Percentiles rank a stretch among this genome's conserved stretches.
Conservation (phyloP, 169 alveolate genomes). For the Amoebophrya sp. region DNA sequence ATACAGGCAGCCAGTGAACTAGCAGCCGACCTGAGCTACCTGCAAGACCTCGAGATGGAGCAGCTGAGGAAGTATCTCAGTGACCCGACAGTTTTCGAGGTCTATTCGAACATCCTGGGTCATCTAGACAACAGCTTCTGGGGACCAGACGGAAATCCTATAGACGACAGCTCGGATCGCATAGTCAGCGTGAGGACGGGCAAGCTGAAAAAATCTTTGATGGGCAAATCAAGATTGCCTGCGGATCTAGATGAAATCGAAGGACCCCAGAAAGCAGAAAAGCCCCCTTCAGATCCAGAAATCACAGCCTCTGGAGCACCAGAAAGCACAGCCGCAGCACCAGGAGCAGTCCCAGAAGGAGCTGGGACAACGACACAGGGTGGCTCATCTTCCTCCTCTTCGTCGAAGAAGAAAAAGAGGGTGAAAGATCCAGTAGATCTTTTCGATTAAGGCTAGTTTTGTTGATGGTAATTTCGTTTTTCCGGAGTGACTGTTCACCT, state of each 20-base stretch:
- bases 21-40: background rate
- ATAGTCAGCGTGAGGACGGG: background rate
- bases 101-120: background rate
- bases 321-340: background rate
- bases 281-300: background rate
- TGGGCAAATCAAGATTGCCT: background rate
- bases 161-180: background rate
- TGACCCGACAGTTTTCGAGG: background rate
- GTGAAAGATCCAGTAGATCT: background rate
- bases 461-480: too few species aligned
- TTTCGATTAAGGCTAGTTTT: too few species aligned
- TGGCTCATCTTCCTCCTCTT: background rate
- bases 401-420: background rate
- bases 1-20: background rate
- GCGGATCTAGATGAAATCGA: background rate
- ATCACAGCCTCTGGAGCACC: background rate
- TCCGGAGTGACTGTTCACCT: too few species aligned
- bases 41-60: background rate
- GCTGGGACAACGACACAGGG: background rate
- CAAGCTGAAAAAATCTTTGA: background rate
- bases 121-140: background rate
- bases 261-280: background rate
- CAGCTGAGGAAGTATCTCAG: background rate
- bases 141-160: constrained; percentile 15
- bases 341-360: background rate